These are phyloP conservation scores for Barnettozyma botsteinii DNA, from an alignment of 805 yeast genomes.

Conservation along the genomic window DNA sequence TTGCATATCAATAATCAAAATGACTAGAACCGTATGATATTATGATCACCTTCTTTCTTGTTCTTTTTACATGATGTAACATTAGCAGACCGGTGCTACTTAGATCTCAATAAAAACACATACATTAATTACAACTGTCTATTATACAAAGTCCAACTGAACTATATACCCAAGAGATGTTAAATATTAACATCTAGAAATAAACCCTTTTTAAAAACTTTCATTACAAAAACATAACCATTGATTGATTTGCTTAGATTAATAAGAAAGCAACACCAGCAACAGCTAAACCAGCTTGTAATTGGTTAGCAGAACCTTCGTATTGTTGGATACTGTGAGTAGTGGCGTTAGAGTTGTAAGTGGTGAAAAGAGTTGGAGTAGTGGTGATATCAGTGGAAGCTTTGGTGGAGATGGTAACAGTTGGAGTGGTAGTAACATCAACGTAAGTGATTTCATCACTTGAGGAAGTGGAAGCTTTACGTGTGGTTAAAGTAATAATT, in stretches of 20 bases:
- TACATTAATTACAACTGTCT: not conserved
- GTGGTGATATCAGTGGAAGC: slow-evolving; percentile 36
- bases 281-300: slow-evolving; percentile 21
- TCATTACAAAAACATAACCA: not conserved
- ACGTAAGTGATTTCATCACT: slow-evolving; percentile 37
- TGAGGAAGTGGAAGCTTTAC: slow-evolving; percentile 27
- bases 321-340: slow-evolving; percentile 14
- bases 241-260: slow-evolving; percentile 3
- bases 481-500: slow-evolving; percentile 19
- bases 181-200: too few relatives aligned
- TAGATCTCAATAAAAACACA: not conserved
- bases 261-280: slow-evolving; percentile 27
- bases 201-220: too few relatives aligned
- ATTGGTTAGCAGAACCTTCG: slow-evolving; percentile 20
- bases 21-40: too few relatives aligned
- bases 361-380: slow-evolving; percentile 34
- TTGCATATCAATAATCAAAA: too few relatives aligned
- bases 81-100: too few relatives aligned
- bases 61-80: too few relatives aligned
- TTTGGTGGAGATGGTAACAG: slow-evolving; percentile 34
- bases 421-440: slow-evolving; percentile 32
- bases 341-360: slow-evolving; percentile 23
- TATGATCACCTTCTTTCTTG: too few relatives aligned
- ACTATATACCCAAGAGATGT: too few relatives aligned
- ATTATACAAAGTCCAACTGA: too few relatives aligned